Evolutionary conservation across 1,284 basidiomycete genomes (phyloP).

Genomic region (Lignosus rhinocerotis): DNA sequence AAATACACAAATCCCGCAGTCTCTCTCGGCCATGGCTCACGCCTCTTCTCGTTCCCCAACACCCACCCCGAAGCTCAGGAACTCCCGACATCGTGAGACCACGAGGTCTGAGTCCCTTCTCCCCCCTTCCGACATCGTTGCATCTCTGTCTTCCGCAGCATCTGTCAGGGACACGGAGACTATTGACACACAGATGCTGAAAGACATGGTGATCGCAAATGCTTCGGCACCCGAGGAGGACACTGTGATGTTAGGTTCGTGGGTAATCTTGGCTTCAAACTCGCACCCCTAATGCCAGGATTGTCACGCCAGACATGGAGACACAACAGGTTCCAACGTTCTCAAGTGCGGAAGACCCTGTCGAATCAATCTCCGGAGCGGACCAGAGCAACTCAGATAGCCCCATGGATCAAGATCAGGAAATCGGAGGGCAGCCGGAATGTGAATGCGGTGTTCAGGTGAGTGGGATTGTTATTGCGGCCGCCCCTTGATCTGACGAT

Average conservation of each 20-base stretch:
- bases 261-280: not conserved
- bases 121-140: conserved; percentile 40
- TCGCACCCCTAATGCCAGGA: too few species aligned
- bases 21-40: conserved; percentile 9
- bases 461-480: conserved; percentile 14
- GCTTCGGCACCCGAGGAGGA: conserved; percentile 29
- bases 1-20: conserved; percentile 32
- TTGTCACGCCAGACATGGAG: conserved; percentile 44
- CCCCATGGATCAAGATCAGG: conserved; percentile 16
- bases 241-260: conserved; percentile 48
- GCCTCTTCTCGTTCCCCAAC: conserved; percentile 20
- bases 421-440: conserved; percentile 26
- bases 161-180: conserved; percentile 16
- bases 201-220: conserved; percentile 37
- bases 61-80: conserved; percentile 16
- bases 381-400: not conserved
- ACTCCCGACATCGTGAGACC: not conserved
- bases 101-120: conserved; percentile 21
- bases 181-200: conserved; percentile 45
- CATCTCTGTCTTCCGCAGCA: conserved; percentile 13
- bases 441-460: conserved; percentile 71
- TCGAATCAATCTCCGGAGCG: conserved; percentile 37
- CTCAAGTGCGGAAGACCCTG: conserved; percentile 33
- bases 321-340: conserved; percentile 36
- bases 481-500: not conserved